Conservation (phyloP, 1,284 basidiomycete species). For the Irpex sp. region DNA sequence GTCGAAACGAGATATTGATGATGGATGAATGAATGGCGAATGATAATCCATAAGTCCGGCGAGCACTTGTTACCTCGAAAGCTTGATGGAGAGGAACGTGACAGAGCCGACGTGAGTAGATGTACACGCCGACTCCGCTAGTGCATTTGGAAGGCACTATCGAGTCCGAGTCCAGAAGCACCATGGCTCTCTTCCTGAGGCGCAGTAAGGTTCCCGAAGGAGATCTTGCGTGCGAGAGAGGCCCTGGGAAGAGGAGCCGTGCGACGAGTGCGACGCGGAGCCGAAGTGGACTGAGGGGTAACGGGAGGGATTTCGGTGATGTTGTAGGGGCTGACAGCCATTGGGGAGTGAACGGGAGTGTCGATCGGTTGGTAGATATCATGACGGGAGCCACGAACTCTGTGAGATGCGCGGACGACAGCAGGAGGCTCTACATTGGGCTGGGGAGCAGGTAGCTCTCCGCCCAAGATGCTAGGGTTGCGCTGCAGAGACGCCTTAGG, state of each 20-base stretch:
- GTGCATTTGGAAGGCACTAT: constrained; percentile 69
- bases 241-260: constrained; percentile 26
- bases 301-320: constrained; percentile 20
- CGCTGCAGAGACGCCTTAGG: constrained; percentile 54
- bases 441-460: constrained; percentile 41
- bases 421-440: constrained; percentile 21
- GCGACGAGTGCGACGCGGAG: constrained; percentile 32
- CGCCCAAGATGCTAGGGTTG: constrained; percentile 70
- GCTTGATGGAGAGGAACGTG: neutral
- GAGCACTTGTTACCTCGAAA: neutral
- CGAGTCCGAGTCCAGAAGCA: constrained; percentile 44
- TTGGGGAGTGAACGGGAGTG: constrained; percentile 13
- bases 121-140: constrained; percentile 31
- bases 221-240: constrained; percentile 53
- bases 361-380: constrained; percentile 3
- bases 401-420: constrained; percentile 8
- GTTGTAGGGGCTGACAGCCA: constrained; percentile 18
- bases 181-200: constrained; percentile 41
- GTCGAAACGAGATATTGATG: neutral
- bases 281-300: constrained; percentile 20
- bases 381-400: constrained; percentile 5
- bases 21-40: neutral
- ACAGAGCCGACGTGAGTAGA: neutral
- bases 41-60: neutral
- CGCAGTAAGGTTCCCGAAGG: constrained; percentile 52